Base-by-base conservation (phyloP, 495 filamentous ascomycete species). In the Penicillium roqueforti region DNA sequence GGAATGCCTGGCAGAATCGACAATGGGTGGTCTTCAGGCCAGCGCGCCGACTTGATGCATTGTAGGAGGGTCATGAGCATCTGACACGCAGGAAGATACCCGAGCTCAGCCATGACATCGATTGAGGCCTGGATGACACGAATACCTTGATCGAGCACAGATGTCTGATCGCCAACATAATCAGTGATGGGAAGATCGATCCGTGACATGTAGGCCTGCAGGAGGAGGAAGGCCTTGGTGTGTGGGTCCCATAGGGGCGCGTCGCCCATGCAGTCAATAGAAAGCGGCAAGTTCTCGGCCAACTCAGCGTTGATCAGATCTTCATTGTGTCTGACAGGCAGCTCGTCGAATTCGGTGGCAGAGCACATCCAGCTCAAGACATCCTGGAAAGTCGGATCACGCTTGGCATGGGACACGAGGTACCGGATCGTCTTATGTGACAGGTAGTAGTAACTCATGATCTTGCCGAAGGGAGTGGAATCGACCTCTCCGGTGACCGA, bases 391-490 rank as follows among this genome's bases (percentile, higher is more conserved):
- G 78, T 81, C 3, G 91, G 91, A 18, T 85, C 71, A 5, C 81
- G 81, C 58, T 90, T 95, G 41, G 89, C 89, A 55, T 90, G 79
- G 32, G 78, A 75, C 56, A 88, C 78, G 4, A 98, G 77, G 57
- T 88, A 83, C 1, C 93, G 87, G 59, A 99, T 91, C 6, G 95
- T 97, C 68, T 90, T 90, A 71, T 99, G 93, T 0, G 91, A 92
- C 25, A 99, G 84, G 65, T 99, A 99, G 77, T 99, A 99, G 75
- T 99, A 99, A 72, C 87, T 91, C 87, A 96, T 96, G 64, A 97
- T 97, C 73, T 96, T 97, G 57, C 93, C 93, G 36, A 97, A 76
- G 0, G 93, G 83, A 0, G 93, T 97, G 0, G 91, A 77, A 53
- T 95, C 85, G 25, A 99, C 81, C 56, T 97, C 88, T 22, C 91